phyloP scores from a whole-genome alignment of 192 early-diverging fungal genomes.

The Podila horticola region DNA sequence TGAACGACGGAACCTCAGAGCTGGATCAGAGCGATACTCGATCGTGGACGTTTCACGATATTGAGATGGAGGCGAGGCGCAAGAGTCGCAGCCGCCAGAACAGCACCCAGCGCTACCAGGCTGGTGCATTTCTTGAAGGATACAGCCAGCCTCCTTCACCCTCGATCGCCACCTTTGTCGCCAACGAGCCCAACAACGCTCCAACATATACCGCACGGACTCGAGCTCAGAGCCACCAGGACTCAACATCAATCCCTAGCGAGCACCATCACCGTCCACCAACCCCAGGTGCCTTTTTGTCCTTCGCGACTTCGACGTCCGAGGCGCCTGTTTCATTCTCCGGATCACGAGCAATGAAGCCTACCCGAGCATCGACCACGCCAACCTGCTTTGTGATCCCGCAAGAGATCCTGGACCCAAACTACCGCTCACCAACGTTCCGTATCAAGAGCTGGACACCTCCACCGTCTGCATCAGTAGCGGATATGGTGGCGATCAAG shows the following conservation, averaged over 20 bases:
- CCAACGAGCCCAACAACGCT: conserved; percentile 3
- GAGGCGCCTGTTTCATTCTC: background rate
- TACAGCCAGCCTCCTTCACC: background rate
- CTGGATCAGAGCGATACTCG: conserved; percentile 1
- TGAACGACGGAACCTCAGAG: background rate
- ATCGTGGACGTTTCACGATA: conserved; percentile 34
- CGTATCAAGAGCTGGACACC: conserved; percentile 50
- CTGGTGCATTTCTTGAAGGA: background rate
- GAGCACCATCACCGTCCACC: background rate
- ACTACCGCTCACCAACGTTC: conserved; percentile 35
- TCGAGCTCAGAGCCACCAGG: conserved; percentile 14
- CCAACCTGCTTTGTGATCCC: conserved; percentile 22
- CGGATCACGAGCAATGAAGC: conserved; percentile 3
- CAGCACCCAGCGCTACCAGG: conserved; percentile 6
- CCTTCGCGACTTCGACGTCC: background rate
- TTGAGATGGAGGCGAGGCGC: conserved; percentile 32
- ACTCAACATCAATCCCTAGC: background rate
- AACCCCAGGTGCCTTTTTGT: background rate
- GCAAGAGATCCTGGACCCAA: conserved; percentile 48
- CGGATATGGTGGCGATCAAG: background rate
- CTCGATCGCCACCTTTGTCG: background rate
- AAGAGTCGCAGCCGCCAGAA: conserved; percentile 44
- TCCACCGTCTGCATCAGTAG: background rate
- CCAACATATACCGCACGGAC: background rate
- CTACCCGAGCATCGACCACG: conserved; percentile 1